A percentile compares a stretch with the other conserved stretches of the same genome.
phyloP scores from a whole-genome alignment of 2,329 filamentous ascomycete species.

The Aurifilum marmelostoma region DNA sequence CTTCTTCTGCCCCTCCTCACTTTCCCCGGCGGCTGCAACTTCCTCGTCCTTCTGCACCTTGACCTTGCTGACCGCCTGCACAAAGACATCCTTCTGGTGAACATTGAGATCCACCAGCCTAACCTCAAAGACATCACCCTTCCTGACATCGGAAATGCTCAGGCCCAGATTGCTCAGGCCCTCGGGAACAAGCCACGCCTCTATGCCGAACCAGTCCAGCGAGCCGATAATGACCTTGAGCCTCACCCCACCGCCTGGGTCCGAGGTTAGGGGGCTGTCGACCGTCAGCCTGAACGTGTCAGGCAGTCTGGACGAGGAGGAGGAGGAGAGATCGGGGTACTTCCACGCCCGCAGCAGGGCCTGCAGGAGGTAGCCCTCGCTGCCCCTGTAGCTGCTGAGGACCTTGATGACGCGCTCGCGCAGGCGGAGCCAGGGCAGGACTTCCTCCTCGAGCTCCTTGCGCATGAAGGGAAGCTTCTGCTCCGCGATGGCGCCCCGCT shows the following conservation, averaged over 20 bases:
- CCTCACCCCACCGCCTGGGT: constrained; percentile 40
- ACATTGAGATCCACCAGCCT: constrained; percentile 59
- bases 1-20: not conserved
- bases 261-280: constrained; percentile 37
- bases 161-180: constrained; percentile 44
- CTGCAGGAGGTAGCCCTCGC: constrained; percentile 59
- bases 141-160: constrained; percentile 44
- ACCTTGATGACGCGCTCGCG: constrained; percentile 55
- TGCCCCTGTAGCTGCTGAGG: constrained; percentile 48
- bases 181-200: constrained; percentile 45
- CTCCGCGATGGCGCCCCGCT: constrained; percentile 33
- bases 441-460: constrained; percentile 44
- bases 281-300: constrained; percentile 54
- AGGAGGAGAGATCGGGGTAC: constrained; percentile 39
- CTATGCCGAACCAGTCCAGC: constrained; percentile 56
- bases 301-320: constrained; percentile 42
- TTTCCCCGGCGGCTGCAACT: not conserved
- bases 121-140: constrained; percentile 60
- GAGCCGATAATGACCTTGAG: constrained; percentile 4
- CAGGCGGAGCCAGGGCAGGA: constrained; percentile 55
- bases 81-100: constrained; percentile 48
- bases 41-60: constrained; percentile 14
- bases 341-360: constrained; percentile 64
- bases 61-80: constrained; percentile 47
- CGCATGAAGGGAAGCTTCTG: constrained; percentile 51